These are phyloP conservation scores for Copromyces sp. DNA, from an alignment of 495 filamentous ascomycete genomes.

Conservation along the genomic window DNA sequence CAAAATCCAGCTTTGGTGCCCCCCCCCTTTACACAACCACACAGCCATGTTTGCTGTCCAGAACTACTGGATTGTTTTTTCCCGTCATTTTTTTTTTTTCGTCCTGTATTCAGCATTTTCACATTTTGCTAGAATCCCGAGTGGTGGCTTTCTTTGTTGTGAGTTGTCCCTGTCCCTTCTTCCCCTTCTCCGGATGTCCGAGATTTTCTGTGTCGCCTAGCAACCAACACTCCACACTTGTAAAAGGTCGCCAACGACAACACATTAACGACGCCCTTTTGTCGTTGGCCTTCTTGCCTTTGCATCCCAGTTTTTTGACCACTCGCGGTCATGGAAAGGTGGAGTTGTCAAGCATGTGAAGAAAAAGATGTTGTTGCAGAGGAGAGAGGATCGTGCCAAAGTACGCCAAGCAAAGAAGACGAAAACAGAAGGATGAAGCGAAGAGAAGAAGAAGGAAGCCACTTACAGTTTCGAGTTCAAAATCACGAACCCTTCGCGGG, in stretches of 20 bases:
- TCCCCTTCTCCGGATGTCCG: background rate
- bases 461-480: constrained; percentile 79
- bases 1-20: background rate
- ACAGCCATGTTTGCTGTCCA: background rate
- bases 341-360: background rate
- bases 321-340: background rate
- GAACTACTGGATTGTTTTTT: background rate
- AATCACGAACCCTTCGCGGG: constrained; percentile 61
- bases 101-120: background rate
- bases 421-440: constrained; percentile 9
- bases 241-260: background rate
- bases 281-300: background rate
- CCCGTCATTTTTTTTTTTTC: background rate
- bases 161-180: background rate
- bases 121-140: background rate
- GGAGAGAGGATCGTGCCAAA: background rate
- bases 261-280: background rate
- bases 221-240: background rate
- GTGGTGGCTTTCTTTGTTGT: background rate
- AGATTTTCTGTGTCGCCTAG: background rate
- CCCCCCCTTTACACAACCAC: background rate
- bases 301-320: background rate
- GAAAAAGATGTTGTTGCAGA: background rate
- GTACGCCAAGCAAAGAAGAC: background rate
- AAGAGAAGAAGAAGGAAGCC: constrained; percentile 12